phyloP scores from a whole-genome alignment of 2,329 filamentous ascomycete species.

The Drechslerella dactyloides region DNA sequence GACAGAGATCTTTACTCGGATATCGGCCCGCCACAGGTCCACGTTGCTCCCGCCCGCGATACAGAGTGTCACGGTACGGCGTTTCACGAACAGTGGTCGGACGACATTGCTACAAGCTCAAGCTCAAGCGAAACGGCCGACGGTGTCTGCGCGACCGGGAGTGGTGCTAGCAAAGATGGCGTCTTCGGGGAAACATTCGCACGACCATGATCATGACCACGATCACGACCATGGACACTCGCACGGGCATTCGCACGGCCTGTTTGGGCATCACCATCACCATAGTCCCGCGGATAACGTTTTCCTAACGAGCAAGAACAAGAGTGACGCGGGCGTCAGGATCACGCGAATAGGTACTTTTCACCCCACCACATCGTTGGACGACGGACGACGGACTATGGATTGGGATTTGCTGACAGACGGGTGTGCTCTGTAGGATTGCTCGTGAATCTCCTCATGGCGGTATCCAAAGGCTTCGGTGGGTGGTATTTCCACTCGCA shows the following conservation, averaged over 20 bases:
- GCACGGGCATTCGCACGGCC: conserved; percentile 61
- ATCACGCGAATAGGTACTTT: conserved; percentile 74
- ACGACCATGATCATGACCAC: conserved; percentile 57
- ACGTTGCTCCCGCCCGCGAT: not conserved
- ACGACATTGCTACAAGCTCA: conserved; percentile 13
- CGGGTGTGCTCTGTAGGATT: conserved; percentile 63
- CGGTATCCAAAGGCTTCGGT: conserved; percentile 86
- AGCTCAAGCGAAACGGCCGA: conserved; percentile 29
- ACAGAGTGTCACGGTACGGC: not conserved
- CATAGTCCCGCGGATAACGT: conserved; percentile 83
- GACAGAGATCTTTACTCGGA: conserved; percentile 40
- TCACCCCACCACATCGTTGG: not conserved
- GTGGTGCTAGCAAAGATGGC: conserved; percentile 37
- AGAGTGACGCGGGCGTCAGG: conserved; percentile 88
- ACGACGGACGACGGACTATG: not conserved
- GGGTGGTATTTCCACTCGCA: conserved; percentile 96
- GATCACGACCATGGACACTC: conserved; percentile 60
- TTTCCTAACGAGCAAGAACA: conserved; percentile 80
- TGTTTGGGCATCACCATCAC: conserved; percentile 68
- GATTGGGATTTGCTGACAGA: not conserved
- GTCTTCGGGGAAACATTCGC: conserved; percentile 57
- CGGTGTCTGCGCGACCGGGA: not conserved
- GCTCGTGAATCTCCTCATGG: conserved; percentile 91
- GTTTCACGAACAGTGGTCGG: conserved; percentile 1
- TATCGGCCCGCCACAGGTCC: conserved; percentile 26